Conservation (phyloP, 2,329 filamentous ascomycete species). For the Ophiostoma triangulosporum region DNA sequence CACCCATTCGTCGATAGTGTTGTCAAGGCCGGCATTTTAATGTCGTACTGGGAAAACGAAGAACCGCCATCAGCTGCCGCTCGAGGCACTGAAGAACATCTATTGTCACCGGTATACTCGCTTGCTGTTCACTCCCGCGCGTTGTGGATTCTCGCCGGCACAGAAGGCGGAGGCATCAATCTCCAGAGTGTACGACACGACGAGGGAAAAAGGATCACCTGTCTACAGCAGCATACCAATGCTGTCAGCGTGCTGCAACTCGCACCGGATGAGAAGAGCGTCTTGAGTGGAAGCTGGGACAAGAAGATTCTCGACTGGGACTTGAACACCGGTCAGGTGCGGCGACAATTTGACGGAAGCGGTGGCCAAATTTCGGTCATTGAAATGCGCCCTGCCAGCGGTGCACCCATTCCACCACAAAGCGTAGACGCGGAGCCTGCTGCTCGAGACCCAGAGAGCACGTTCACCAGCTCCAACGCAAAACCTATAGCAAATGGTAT, state of each 20-base stretch:
- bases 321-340: conserved; percentile 67
- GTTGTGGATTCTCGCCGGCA: conserved; percentile 79
- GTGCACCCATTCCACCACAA: conserved; percentile 54
- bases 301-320: conserved; percentile 94
- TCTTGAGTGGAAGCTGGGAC: conserved; percentile 93
- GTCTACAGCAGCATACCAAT: conserved; percentile 71
- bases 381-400: conserved; percentile 68
- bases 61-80: conserved; percentile 40
- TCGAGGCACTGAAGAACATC: conserved; percentile 41
- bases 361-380: conserved; percentile 79
- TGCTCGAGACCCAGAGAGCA: conserved; percentile 53
- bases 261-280: conserved; percentile 69
- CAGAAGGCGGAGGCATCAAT: conserved; percentile 86
- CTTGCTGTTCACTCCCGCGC: conserved; percentile 81
- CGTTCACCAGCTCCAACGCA: conserved; percentile 63
- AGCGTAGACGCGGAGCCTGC: conserved; percentile 47
- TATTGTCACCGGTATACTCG: conserved; percentile 85
- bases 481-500: conserved; percentile 44
- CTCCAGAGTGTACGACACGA: conserved; percentile 87
- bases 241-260: conserved; percentile 81
- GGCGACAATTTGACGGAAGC: conserved; percentile 61
- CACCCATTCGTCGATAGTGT: conserved; percentile 98
- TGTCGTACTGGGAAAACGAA: conserved; percentile 98
- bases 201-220: conserved; percentile 78
- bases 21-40: conserved; percentile 81